Evolutionary conservation across 371 early-diverging fungal species (phyloP), one percentile per base, ranked within the genome.

Genomic region (Mortierella sp.): DNA sequence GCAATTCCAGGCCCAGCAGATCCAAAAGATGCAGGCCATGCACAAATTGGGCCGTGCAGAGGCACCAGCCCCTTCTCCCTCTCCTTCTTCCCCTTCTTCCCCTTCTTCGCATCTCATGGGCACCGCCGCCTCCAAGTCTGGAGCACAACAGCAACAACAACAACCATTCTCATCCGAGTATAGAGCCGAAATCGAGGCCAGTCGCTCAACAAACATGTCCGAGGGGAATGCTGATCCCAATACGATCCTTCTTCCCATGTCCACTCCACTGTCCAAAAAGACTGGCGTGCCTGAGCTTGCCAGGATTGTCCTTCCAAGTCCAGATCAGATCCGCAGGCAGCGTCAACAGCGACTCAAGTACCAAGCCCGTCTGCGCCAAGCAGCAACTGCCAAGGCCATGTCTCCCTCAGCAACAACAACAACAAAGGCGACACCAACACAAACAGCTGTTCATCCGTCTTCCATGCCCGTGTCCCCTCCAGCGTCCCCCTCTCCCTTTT

Each of bases 321-420:
- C 71, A 34, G 80, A 54, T 31, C 80, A 79, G 48, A 83, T 83
- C 61, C 76, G 80, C 31, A 83, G 54, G 51, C 80, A 77, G 48
- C 83, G 83, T 21, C 76, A 72, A 3, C 83, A 80, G 37, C 71
- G 83, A 43, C 80, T 83, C 74, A 83, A 83, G 61, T 61, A 57
- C 51, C 83, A 83, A 50, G 74, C 72, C 40, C 80, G 83, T 48
- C 77, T 83, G 54, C 80, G 83, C n/a, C 83, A 83, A 64, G 40
- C 77, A 9, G 74, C 71, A 2, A n/a, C 73, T 43, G 26, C 73
- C 44, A 70, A 16, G 37, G 9, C 79, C 13, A 28, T 78, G 34
- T 19, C n/a, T 21, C 46, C 31, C 5, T 19, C 21, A 19, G 46
- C 28, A 34, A 51, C 34, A 72, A 28, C 71, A 50, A 3, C 73